A percentile compares a stretch with the other conserved stretches of the same genome.
Conservation (phyloP, 352 stramenopile species). For the Phytophthora citricola region DNA sequence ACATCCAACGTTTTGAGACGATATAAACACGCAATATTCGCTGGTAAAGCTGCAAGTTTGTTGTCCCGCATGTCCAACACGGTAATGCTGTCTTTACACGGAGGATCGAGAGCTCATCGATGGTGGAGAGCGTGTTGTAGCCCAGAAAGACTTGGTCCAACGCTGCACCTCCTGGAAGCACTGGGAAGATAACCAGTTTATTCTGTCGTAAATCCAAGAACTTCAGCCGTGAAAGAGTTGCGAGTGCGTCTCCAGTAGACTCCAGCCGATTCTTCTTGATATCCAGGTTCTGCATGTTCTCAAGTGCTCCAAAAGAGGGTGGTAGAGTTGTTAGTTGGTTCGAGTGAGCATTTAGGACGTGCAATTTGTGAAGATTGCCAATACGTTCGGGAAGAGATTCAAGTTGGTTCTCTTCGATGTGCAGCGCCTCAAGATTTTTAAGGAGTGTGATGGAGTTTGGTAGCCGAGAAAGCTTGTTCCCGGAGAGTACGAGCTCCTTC, state of each 20-base stretch:
- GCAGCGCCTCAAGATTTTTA: slow-evolving; percentile 59
- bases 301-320: slow-evolving; percentile 48
- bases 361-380: slow-evolving; percentile 61
- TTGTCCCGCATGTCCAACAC: slow-evolving; percentile 87
- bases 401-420: slow-evolving; percentile 73
- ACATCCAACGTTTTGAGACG: slow-evolving; percentile 85
- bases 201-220: slow-evolving; percentile 84
- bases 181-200: slow-evolving; percentile 62
- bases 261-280: slow-evolving; percentile 83
- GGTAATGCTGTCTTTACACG: slow-evolving; percentile 67
- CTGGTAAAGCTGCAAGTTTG: slow-evolving; percentile 66
- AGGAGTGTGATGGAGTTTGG: slow-evolving; percentile 61
- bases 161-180: slow-evolving; percentile 55
- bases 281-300: slow-evolving; percentile 71
- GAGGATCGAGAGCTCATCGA: slow-evolving; percentile 68
- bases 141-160: slow-evolving; percentile 84
- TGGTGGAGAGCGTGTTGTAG: slow-evolving; percentile 68
- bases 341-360: slow-evolving; percentile 62
- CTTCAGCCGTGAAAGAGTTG: slow-evolving; percentile 52
- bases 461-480: slow-evolving; percentile 66
- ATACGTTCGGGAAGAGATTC: slow-evolving; percentile 53
- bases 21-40: slow-evolving; percentile 61
- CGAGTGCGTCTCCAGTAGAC: slow-evolving; percentile 49
- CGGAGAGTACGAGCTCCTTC: slow-evolving; percentile 67
- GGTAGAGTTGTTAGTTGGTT: slow-evolving; percentile 69